phyloP scores from a whole-genome alignment of 306 rosid genomes.

The Quercus berberidifolia region DNA sequence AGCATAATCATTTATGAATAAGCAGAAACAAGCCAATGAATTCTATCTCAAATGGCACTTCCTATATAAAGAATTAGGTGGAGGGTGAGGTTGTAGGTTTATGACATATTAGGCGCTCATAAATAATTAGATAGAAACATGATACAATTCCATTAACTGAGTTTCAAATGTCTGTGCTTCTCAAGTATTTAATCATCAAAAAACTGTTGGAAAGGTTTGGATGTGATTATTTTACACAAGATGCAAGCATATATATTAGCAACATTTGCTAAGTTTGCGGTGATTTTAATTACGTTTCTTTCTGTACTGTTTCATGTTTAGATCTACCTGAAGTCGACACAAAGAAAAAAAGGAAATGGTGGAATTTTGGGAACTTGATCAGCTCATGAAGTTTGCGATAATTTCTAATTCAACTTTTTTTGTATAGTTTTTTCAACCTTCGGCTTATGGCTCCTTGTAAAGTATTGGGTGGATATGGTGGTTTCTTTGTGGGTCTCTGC shows the following conservation, averaged over 20 bases:
- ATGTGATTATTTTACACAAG: neutral
- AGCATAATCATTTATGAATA: neutral
- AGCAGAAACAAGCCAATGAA: too few species aligned
- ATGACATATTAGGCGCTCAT: too few species aligned
- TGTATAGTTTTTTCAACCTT: neutral
- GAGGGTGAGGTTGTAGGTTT: too few species aligned
- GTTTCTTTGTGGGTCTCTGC: neutral
- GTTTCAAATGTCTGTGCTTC: too few species aligned
- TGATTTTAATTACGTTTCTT: neutral
- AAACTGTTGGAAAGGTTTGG: neutral
- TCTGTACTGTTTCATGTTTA: conserved; percentile 19
- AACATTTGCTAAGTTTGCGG: neutral
- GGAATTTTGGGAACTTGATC: conserved; percentile 43
- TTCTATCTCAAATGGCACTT: too few species aligned
- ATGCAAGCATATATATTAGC: neutral
- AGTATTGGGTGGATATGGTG: neutral
- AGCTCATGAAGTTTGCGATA: conserved; percentile 6
- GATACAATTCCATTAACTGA: too few species aligned
- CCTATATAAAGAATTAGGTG: too few species aligned
- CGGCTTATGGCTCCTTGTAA: neutral
- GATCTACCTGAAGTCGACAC: conserved; percentile 39
- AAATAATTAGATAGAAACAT: too few species aligned
- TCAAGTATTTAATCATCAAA: neutral
- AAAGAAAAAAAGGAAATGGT: conserved; percentile 86
- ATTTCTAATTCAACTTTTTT: neutral